These are phyloP conservation scores for Westerdykella ornata DNA, from an alignment of 2,329 filamentous ascomycete genomes.

Conservation along the genomic window DNA sequence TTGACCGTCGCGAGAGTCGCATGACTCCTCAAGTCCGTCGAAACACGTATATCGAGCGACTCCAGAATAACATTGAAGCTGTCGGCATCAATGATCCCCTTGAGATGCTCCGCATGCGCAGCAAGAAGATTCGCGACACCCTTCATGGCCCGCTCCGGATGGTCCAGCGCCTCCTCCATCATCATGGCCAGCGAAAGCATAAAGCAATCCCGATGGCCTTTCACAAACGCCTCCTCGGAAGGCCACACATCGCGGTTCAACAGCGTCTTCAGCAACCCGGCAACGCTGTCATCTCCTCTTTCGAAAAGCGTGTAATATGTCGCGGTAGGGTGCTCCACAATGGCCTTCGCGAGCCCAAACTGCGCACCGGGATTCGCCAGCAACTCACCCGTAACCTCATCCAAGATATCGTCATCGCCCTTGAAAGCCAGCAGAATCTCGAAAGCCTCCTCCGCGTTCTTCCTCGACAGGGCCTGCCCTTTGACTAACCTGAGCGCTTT, in stretches of 20 bases:
- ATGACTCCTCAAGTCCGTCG: conserved; percentile 67
- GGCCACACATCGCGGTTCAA: conserved; percentile 41
- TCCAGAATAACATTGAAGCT: conserved; percentile 79
- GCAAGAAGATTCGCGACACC: conserved; percentile 54
- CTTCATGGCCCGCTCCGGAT: conserved; percentile 55
- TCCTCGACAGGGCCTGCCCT: conserved; percentile 27
- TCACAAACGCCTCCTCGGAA: conserved; percentile 40
- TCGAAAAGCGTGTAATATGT: conserved; percentile 42
- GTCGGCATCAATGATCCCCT: conserved; percentile 61
- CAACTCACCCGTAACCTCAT: conserved; percentile 37
- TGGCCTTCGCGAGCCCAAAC: conserved; percentile 34
- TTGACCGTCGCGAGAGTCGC: conserved; percentile 77
- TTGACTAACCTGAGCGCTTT: conserved; percentile 30
- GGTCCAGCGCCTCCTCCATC: conserved; percentile 82
- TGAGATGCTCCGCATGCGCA: conserved; percentile 48
- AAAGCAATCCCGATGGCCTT: conserved; percentile 53
- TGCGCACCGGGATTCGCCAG: conserved; percentile 35
- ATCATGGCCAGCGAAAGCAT: conserved; percentile 77
- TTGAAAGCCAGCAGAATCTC: conserved; percentile 39
- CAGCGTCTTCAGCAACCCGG: conserved; percentile 38
- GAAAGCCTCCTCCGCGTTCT: conserved; percentile 38
- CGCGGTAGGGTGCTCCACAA: conserved; percentile 37
- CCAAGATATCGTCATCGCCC: conserved; percentile 38
- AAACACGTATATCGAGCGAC: conserved; percentile 77
- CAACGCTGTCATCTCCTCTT: conserved; percentile 42